A percentile compares a stretch with the other conserved stretches of the same genome.
phyloP scores from a whole-genome alignment of 495 filamentous ascomycete genomes.

The Neurospora sp. region DNA sequence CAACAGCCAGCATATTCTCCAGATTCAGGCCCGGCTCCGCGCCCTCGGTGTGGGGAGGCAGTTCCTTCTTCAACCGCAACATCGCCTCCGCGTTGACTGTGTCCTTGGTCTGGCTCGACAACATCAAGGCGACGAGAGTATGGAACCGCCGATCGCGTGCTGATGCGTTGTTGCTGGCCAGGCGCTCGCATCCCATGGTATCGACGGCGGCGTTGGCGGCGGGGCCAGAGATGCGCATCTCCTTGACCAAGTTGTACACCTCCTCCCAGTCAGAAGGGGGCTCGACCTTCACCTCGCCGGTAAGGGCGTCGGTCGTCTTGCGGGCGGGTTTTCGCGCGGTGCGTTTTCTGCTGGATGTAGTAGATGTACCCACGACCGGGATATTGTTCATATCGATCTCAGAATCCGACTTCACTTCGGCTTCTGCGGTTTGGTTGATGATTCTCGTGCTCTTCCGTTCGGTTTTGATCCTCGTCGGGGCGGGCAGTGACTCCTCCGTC shows the following conservation, averaged over 20 bases:
- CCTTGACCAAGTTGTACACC: conserved; percentile 65
- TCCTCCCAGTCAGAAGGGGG: conserved; percentile 79
- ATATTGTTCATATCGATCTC: conserved; percentile 3
- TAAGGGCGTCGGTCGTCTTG: conserved; percentile 45
- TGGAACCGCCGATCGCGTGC: conserved; percentile 74
- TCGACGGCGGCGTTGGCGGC: conserved; percentile 71
- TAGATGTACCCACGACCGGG: conserved; percentile 6
- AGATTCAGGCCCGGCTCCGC: conserved; percentile 51
- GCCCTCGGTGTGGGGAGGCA: conserved; percentile 40
- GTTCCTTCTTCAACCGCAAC: conserved; percentile 61
- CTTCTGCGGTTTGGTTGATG: conserved; percentile 8
- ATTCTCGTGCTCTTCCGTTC: conserved; percentile 7
- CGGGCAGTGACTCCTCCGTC: background rate
- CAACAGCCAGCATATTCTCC: conserved; percentile 65
- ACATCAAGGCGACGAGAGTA: conserved; percentile 86
- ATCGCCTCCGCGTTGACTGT: conserved; percentile 85
- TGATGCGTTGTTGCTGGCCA: conserved; percentile 45
- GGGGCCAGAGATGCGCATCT: conserved; percentile 65
- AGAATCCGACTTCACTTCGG: conserved; percentile 2
- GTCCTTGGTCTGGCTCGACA: conserved; percentile 95
- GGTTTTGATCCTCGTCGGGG: conserved; percentile 1
- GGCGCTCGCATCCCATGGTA: conserved; percentile 90
- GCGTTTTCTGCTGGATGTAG: conserved; percentile 8
- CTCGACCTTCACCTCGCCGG: conserved; percentile 42
- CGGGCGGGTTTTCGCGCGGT: conserved; percentile 51